These are phyloP conservation scores for Gossypium longicalyx DNA, from an alignment of 345 rosid species.

Conservation along the genomic window DNA sequence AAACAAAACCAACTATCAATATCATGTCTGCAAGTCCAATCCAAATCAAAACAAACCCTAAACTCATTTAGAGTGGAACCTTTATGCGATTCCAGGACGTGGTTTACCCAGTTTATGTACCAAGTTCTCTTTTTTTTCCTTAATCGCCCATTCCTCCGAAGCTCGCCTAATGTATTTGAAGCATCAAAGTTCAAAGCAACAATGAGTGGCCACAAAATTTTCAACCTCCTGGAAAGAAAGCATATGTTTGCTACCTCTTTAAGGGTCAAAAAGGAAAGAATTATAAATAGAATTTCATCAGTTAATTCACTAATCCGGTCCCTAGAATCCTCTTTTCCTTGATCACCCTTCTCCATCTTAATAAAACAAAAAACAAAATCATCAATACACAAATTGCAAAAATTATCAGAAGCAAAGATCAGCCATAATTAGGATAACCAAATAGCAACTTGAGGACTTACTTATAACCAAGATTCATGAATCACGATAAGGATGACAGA, in stretches of 20 bases:
- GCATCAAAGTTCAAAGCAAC: slow-evolving; percentile 7
- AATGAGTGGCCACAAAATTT: slow-evolving; percentile 1
- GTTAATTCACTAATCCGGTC: slow-evolving; percentile 7
- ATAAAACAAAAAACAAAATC: not conserved
- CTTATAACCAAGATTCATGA: not conserved
- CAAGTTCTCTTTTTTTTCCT: slow-evolving; percentile 10
- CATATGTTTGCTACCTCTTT: slow-evolving; percentile 5
- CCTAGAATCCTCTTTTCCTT: not conserved
- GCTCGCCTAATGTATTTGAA: not conserved
- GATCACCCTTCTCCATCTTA: slow-evolving; percentile 5
- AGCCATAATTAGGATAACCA: not conserved
- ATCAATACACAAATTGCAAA: not conserved
- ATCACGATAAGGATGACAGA: not conserved
- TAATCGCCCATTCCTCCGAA: not conserved
- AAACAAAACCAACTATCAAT: slow-evolving; percentile 9
- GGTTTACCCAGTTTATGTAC: slow-evolving; percentile 4
- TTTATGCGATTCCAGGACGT: not conserved
- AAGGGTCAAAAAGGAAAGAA: slow-evolving; percentile 10
- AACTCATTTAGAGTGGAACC: slow-evolving; percentile 10
- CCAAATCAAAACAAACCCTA: slow-evolving; percentile 10
- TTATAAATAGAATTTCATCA: not conserved
- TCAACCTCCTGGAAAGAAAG: slow-evolving; percentile 12
- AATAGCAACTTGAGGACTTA: not conserved
- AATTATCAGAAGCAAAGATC: not conserved
- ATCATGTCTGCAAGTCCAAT: slow-evolving; percentile 12